Evolutionary conservation across 2,329 filamentous ascomycete genomes (phyloP), one percentile per base, ranked within the genome.

Genomic region (Stagonosporopsis cucurbitacearum): DNA sequence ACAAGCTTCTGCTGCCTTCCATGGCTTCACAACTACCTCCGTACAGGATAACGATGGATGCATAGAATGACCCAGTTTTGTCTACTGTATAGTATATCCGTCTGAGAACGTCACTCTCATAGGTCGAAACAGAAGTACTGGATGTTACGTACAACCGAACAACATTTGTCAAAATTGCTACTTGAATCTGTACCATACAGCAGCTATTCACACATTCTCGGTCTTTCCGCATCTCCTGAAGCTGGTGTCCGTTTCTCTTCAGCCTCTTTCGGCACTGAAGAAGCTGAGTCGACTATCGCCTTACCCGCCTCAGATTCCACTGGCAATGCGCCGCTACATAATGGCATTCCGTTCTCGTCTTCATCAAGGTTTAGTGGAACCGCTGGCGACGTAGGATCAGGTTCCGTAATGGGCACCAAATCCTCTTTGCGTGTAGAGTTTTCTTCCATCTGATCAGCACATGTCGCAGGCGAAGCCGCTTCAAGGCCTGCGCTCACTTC

Each of bases 241-340:
- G 2, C 17, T 3, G 17, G 17, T 19, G 11, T 17, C 20, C 20
- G 35, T 37, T 6, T 17, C 17, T 11, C 35, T 4, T 15, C 11
- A 4, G 35, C 17, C 19, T 37, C 33, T 17, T 15, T n/a, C 19
- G 33, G n/a, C 33, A 6, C 7, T n/a, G 33, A 1, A 6, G 1
- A 6, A 19, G 9, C n/a, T 6, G 35, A 37, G 3, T 9, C 20
- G 35, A 11, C 3, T 37, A 7, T 9, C 35, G 12, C 5, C 4
- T 5, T 2, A 19, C 13, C 17, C 7, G 19, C 28, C 23, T 5
- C 28, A 44, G 42, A 12, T 9, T 50, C 42, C 4, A 33, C 30
- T 12, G 53, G 53, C 15, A 56, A 37, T 6, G 42, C 53, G 13
- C 53, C 53, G 7, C 53, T 56, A 37, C 53, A 50, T 3, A 56